Percentiles rank a stretch among this genome's conserved stretches.
phyloP scores from a whole-genome alignment of 805 yeast species.

The Nematodospora valgi region DNA sequence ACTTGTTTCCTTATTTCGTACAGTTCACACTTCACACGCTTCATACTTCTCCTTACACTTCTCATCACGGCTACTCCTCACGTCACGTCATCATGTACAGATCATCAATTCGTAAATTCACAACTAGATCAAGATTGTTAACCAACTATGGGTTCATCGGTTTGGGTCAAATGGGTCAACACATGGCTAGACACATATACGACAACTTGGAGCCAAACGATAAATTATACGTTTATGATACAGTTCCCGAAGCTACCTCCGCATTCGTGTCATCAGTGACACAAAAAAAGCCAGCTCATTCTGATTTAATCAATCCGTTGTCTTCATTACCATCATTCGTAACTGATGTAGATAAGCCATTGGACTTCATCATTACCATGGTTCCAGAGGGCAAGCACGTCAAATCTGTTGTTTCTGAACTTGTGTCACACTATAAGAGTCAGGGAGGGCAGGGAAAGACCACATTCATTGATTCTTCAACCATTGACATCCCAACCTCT shows the following conservation, averaged over 20 bases:
- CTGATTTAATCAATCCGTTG: slow-evolving; percentile 16
- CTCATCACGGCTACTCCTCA: no score
- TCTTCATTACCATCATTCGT: slow-evolving; percentile 23
- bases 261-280: slow-evolving; percentile 22
- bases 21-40: no score
- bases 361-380: slow-evolving; percentile 48
- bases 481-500: slow-evolving; percentile 50
- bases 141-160: slow-evolving; percentile 49
- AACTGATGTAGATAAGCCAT: slow-evolving; percentile 25
- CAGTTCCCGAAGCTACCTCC: slow-evolving; percentile 25
- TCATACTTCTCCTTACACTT: no score
- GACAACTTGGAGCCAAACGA: slow-evolving; percentile 36
- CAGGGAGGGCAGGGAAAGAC: slow-evolving; percentile 6
- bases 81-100: slow-evolving; percentile 6
- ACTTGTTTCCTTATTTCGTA: no score
- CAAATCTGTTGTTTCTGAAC: slow-evolving; percentile 34
- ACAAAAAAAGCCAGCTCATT: slow-evolving; percentile 15
- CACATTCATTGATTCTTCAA: slow-evolving; percentile 47
- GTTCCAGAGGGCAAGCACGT: slow-evolving; percentile 55
- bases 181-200: slow-evolving; percentile 51
- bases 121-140: slow-evolving; percentile 8
- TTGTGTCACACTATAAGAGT: slow-evolving; percentile 29
- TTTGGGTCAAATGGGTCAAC: slow-evolving; percentile 56
- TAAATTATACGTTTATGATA: slow-evolving; percentile 43
- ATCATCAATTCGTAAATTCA: slow-evolving; percentile 10